Base-by-base conservation (phyloP, 192 early-diverging fungal species). In the Coemansia sp. region DNA sequence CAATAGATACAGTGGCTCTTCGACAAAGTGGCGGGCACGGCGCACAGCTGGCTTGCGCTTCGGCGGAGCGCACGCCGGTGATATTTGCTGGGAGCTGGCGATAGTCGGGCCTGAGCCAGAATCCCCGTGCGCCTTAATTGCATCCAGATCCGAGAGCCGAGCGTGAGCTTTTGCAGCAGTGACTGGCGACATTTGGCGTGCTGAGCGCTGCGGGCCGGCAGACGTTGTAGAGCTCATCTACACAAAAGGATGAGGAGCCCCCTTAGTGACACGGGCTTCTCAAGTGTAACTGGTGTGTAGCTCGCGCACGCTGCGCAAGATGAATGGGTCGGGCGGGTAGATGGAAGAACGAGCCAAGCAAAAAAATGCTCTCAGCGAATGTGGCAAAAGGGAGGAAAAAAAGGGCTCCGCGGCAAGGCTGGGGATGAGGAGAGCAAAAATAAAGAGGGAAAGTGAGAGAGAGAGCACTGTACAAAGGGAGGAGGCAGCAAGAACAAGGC, bases 1-100 rank as follows among this genome's bases (percentile, higher is more conserved):
- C 28, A 73, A 34, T 38, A 81, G 56, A 40, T 75, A 81, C 66
- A 81, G 61, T 23, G 78, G 78, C 67, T 81, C 78, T 24, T 81
- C 78, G 20, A 81, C 78, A 81, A 75, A 81, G 40, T 74, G 69
- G 26, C 78, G 65, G 20, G 73, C 62, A 11, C 66, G 31, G 46
- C 78, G 73, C 57, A 72, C 71, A 24, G 63, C 69, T 35, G 73
- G 69, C 61, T 81, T 81, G 31, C 78, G 78, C 36, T 65, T 74
- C 26, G 56, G 10, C 31, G 34, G 5, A 21, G 31, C 16, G n/a
- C 34, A n/a, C 33, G 34, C 18, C 35, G 33, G 16, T n/a, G 56
- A 34, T 21, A 43, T 26, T 31, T 45, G 43, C 23, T 24, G 43
- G 8, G 61, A 62, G 43, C 61, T 45, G 43, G 13, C 11, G 39